Evolutionary conservation across 2,329 filamentous ascomycete species (phyloP).

Genomic region (Purpureocillium takamizusanense): DNA sequence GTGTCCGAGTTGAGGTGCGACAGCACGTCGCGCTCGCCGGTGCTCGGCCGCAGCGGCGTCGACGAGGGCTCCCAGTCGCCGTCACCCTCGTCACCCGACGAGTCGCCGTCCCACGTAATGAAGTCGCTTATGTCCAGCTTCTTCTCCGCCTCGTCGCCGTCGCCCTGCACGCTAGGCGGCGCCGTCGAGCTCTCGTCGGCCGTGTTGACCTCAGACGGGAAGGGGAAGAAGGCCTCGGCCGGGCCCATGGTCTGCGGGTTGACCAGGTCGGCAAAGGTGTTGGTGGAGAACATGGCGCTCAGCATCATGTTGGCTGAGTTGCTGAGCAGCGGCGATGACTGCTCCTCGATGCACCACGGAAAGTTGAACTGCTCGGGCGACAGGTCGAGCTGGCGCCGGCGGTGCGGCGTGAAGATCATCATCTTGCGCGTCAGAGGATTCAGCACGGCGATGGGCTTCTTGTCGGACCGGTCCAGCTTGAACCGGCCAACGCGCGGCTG

Average conservation of each 20-base stretch:
- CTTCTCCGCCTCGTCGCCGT: slow-evolving; percentile 56
- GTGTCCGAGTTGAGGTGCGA: slow-evolving; percentile 58
- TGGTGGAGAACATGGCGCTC: slow-evolving; percentile 56
- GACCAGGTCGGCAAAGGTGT: slow-evolving; percentile 47
- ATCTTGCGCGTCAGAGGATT: slow-evolving; percentile 50
- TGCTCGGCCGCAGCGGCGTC: slow-evolving; percentile 41
- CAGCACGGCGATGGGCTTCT: slow-evolving; percentile 49
- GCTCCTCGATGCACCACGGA: slow-evolving; percentile 31
- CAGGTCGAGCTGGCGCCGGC: slow-evolving; percentile 38
- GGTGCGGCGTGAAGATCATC: slow-evolving; percentile 53
- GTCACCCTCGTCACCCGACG: slow-evolving; percentile 51
- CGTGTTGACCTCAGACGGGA: slow-evolving; percentile 49
- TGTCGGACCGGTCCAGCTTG: slow-evolving; percentile 42
- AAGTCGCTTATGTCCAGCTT: slow-evolving; percentile 63
- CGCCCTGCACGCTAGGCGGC: slow-evolving; percentile 28
- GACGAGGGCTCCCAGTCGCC: slow-evolving; percentile 40
- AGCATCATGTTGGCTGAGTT: slow-evolving; percentile 72
- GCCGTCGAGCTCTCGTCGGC: slow-evolving; percentile 37
- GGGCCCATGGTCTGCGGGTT: slow-evolving; percentile 62
- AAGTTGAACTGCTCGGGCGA: slow-evolving; percentile 47
- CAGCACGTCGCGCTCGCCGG: slow-evolving; percentile 35
- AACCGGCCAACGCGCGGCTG: slow-evolving; percentile 47
- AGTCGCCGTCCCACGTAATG: slow-evolving; percentile 54
- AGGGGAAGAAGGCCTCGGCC: slow-evolving; percentile 67
- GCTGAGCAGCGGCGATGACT: slow-evolving; percentile 49